Conservation (phyloP, 768 basidiomycete species). For the Calocybe gangraenosa region DNA sequence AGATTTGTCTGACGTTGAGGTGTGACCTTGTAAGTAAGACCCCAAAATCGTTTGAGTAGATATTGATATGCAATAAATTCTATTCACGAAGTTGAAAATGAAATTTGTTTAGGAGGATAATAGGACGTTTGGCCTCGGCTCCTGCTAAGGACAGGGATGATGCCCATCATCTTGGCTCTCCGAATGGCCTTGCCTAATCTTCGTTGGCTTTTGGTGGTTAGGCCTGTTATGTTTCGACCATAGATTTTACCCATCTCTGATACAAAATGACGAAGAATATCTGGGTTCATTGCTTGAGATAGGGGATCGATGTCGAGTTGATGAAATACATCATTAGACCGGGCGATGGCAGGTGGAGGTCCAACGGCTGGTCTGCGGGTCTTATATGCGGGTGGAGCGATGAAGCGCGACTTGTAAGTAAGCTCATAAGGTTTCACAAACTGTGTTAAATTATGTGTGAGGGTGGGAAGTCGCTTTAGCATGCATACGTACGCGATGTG, state of each 20-base stretch:
- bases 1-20: conserved; percentile 3
- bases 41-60: conserved; percentile 11
- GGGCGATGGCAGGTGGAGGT: conserved; percentile 52
- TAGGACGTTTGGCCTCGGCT: neutral
- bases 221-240: conserved; percentile 58
- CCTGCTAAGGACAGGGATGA: conserved; percentile 58
- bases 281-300: conserved; percentile 57
- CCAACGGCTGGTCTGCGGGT: conserved; percentile 42
- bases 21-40: conserved; percentile 7
- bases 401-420: conserved; percentile 25
- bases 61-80: too few relatives aligned
- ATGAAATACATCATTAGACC: conserved; percentile 62
- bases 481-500: conserved; percentile 17
- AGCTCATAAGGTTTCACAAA: conserved; percentile 22
- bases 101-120: conserved; percentile 13
- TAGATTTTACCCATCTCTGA: conserved; percentile 81
- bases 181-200: conserved; percentile 80
- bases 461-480: neutral
- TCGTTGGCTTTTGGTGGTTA: conserved; percentile 79
- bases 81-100: too few relatives aligned
- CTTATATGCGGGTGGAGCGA: conserved; percentile 12
- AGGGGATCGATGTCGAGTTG: conserved; percentile 73
- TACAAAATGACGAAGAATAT: conserved; percentile 53
- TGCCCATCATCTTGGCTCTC: conserved; percentile 87
- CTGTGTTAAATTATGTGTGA: conserved; percentile 9